Evolutionary conservation across 202 grass and related monocot species (phyloP).

Genomic region (Bolboschoenoplectus hybrid): DNA sequence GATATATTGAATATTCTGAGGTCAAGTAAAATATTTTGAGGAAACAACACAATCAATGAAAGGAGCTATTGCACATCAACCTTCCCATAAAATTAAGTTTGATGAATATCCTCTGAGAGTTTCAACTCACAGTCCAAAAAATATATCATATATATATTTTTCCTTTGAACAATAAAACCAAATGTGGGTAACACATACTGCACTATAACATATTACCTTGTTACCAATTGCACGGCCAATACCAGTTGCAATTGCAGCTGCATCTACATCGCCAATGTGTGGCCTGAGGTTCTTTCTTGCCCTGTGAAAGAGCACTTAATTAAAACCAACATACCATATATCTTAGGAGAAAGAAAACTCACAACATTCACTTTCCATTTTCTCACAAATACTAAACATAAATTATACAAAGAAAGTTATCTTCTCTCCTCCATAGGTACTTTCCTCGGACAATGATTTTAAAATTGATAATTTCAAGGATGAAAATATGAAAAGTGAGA

Average conservation of each 20-base stretch:
- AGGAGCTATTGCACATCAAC: not conserved
- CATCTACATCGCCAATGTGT: constrained; percentile 93
- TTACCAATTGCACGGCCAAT: constrained; percentile 96
- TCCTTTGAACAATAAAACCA: not conserved
- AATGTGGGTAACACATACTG: not conserved
- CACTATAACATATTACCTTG: constrained; percentile 62
- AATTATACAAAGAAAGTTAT: constrained; percentile 22
- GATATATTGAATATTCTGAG: constrained; percentile 11
- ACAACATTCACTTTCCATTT: constrained; percentile 30
- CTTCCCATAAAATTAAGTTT: not conserved
- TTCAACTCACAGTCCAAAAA: constrained; percentile 14
- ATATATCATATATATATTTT: not conserved
- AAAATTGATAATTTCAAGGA: constrained; percentile 6
- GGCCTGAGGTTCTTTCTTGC: constrained; percentile 78
- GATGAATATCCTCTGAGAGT: not conserved
- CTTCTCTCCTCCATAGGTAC: not conserved
- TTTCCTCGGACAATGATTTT: not conserved
- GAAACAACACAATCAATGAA: not conserved
- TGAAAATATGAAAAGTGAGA: constrained; percentile 10
- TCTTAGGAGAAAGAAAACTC: constrained; percentile 35
- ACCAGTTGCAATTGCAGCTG: constrained; percentile 88
- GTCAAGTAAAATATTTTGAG: not conserved
- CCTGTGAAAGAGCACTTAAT: constrained; percentile 56
- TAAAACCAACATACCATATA: constrained; percentile 18
- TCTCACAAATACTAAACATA: constrained; percentile 36